Percentiles rank a stretch among this genome's conserved stretches.
These are phyloP conservation scores for Thermoascus crustaceus DNA, from an alignment of 2,329 filamentous ascomycete species.

Conservation along the genomic window DNA sequence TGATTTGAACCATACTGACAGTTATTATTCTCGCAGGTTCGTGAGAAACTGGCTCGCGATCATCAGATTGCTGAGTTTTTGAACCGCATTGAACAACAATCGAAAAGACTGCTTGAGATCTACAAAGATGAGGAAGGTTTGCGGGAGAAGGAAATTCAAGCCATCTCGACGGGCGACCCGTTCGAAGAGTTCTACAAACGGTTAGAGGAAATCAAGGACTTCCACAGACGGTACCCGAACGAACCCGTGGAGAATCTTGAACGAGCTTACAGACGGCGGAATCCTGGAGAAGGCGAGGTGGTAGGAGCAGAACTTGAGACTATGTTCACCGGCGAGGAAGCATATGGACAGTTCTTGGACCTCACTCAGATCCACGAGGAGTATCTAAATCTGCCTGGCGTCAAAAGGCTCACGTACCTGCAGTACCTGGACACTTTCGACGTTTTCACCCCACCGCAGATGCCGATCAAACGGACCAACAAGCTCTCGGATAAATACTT, in stretches of 20 bases:
- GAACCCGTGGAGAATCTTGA: constrained; percentile 94
- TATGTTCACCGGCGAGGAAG: constrained; percentile 94
- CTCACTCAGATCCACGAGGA: constrained; percentile 74
- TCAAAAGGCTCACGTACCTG: constrained; percentile 78
- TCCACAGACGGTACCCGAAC: constrained; percentile 86
- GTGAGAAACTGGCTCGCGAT: constrained; percentile 80
- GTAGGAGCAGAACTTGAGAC: constrained; percentile 66
- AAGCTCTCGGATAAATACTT: constrained; percentile 94
- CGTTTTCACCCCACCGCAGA: constrained; percentile 65
- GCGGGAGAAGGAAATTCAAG: constrained; percentile 70
- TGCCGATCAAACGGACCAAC: constrained; percentile 67
- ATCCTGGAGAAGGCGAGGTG: constrained; percentile 56
- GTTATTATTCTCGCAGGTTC: constrained; percentile 54
- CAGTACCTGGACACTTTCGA: constrained; percentile 93
- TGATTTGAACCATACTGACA: constrained; percentile 13
- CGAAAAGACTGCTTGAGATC: constrained; percentile 67
- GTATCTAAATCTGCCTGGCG: constrained; percentile 79
- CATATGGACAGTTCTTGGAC: constrained; percentile 87
- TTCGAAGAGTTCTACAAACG: constrained; percentile 90
- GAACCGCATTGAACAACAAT: constrained; percentile 79
- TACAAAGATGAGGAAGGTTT: constrained; percentile 71
- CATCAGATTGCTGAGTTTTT: constrained; percentile 86
- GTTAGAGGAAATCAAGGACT: constrained; percentile 69
- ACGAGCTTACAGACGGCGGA: constrained; percentile 71
- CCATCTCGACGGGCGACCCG: constrained; percentile 74